Base-by-base conservation (phyloP, 805 yeast species). In the Jamesozyma rosinii region DNA sequence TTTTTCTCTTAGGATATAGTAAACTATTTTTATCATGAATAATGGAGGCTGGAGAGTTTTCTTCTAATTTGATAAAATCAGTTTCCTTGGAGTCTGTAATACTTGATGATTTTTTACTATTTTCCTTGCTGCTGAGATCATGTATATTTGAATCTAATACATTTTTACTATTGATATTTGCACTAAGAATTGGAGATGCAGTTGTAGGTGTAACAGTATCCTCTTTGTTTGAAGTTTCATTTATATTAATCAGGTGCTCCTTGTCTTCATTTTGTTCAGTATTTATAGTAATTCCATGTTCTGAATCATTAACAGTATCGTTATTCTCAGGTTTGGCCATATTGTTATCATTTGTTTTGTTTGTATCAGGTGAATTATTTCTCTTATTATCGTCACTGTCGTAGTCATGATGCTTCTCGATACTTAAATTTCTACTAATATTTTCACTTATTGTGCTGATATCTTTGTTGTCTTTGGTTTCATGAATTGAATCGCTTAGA, bases 21-120 rank as follows among this genome's bases (percentile, higher is more conserved):
- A 50, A 37, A 32, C 29, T 51, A 32, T 49, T 50, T 31, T 52
- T 51, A 37, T 53, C 60, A 15, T 50, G 47, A 22, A 56, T 49
- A 5, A 52, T 51, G 2, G 57, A 46, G 30, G 59, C 52, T 20
- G 61, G 34, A 29, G 40, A 37, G 18, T 29, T 30, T n/a, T 29
- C 35, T 13, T 37, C 40, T 14, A 27, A 13, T 14, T 37, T 37
- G 15, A 26, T 10, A 35, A 15, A 11, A 32, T 32, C 35, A 15
- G 9, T 15, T 15, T 6, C 9, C 10, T 32, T 32, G 4, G 9
- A 5, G 17, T 32, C 10, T n/a, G 10, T 9, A 32, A 5, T 32
- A 9, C 17, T 8, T 15, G 9, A n/a, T 32, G 19, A 9, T n/a
- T 11, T 9, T 5, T 15, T 32, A 32, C 17, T 17, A n/a, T n/a